Evolutionary conservation across 805 yeast genomes (phyloP), one percentile per base, ranked within the genome.

Genomic region (Suhomyces sp.): DNA sequence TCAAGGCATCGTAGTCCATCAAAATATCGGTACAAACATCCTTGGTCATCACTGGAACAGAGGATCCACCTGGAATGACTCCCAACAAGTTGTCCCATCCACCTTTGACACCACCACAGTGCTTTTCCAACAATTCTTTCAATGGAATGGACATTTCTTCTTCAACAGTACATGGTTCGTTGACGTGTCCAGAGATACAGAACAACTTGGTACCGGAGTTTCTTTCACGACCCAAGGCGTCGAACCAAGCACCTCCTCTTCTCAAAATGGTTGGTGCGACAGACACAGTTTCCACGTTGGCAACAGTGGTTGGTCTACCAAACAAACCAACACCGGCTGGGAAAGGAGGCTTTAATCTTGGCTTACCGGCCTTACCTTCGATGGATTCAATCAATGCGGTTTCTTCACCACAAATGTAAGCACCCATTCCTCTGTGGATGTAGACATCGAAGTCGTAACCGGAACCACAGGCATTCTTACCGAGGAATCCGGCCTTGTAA

Each of bases 311-410:
- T 59, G 96, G 96, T 71, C 96, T 83, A 65, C 96, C 96, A 61
- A 87, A 90, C 52, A 90, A 77, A 64, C 96, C 96, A 54, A 89
- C 93, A 65, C 96, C 96, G 35, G 96, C 96, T 35, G 96, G 96
- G 82, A 90, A 90, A 58, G 96, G 96, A 36, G 96, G 96, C 83
- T 90, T 90, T 70, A 90, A 81, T 73, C 96, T 84, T 61, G 96
- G 96, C 74, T 90, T 90, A 60, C 96, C 96, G 53, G 94, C 96
- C 73, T 90, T 90, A 63, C 96, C 96, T 75, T 90, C 96, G 51
- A 90, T 77, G 3, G 92, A 85, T 76, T 90, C 96, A 66, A 90
- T 88, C 68, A 90, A 76, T 5, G 96, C 91, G 44, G 96, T 90
- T 73, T 90, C 96, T 73, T 90, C 96, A 64, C 96, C 96, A 74